A percentile compares a stretch with the other conserved stretches of the same genome.
phyloP scores from a whole-genome alignment of 371 early-diverging fungal genomes.

The Mortierella sp. region DNA sequence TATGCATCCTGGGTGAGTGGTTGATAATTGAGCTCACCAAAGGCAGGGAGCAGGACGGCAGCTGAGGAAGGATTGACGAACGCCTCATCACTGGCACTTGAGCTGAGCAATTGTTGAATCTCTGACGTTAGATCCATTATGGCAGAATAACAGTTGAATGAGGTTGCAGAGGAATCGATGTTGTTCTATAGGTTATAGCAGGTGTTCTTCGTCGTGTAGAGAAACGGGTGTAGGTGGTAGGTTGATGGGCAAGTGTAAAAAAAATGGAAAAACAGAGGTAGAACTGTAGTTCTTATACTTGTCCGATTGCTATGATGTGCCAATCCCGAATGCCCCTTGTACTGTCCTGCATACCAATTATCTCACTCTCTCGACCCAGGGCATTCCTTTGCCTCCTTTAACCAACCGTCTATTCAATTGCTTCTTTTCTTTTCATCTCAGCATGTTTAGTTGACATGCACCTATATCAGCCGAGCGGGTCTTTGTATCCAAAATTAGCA shows the following conservation, averaged over 20 bases:
- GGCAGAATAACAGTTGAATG: not conserved
- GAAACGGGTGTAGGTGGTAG: not conserved
- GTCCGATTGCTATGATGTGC: not conserved
- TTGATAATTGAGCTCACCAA: not conserved
- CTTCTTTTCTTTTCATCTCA: not conserved
- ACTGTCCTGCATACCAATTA: not conserved
- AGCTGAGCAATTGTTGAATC: not conserved
- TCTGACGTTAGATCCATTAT: not conserved
- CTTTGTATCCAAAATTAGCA: not conserved
- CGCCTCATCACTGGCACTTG: not conserved
- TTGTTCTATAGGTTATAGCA: too few species aligned
- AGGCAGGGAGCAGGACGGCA: not conserved
- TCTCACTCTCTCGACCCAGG: too few species aligned
- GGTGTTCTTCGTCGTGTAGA: too few species aligned
- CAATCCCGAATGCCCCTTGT: not conserved
- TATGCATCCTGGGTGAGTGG: not conserved
- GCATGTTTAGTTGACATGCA: not conserved
- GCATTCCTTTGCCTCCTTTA: not conserved
- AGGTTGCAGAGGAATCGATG: too few species aligned
- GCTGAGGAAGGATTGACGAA: not conserved
- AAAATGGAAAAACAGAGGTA: too few species aligned
- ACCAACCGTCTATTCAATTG: not conserved
- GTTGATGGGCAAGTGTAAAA: not conserved
- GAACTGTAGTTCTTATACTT: not conserved
- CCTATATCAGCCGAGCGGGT: not conserved